Conservation (phyloP, 768 basidiomycete species). For the Rhodotorula graminis region DNA sequence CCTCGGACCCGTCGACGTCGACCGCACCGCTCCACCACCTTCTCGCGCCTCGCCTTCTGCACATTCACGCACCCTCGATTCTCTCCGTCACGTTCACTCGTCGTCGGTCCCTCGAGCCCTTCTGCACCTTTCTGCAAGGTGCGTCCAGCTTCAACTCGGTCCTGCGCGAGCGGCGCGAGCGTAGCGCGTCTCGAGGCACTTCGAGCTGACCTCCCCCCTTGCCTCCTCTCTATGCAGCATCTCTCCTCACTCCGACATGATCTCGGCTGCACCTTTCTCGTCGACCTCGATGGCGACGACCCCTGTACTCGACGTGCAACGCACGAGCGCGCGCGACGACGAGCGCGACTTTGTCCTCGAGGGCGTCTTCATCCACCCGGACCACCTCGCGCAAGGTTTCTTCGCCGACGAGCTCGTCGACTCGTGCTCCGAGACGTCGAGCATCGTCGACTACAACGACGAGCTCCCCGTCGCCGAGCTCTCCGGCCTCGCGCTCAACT, state of each 20-base stretch:
- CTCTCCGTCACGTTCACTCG: constrained; percentile 13
- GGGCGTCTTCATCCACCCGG: constrained; percentile 31
- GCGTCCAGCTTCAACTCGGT: neutral
- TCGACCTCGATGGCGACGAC: neutral
- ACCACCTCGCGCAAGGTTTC: constrained; percentile 23
- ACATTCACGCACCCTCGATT: constrained; percentile 9
- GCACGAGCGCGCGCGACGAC: neutral
- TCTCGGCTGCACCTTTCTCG: neutral
- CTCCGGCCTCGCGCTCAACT: constrained; percentile 10
- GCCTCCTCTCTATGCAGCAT: neutral
- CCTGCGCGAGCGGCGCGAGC: too few species aligned
- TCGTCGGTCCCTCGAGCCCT: neutral
- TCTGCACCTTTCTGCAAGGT: neutral
- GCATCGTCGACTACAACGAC: constrained; percentile 23
- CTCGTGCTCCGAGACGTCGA: constrained; percentile 15
- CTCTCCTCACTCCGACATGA: too few species aligned
- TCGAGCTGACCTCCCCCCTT: neutral
- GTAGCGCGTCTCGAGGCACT: too few species aligned
- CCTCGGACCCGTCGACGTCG: too few species aligned
- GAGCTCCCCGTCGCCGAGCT: neutral
- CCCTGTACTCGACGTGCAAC: neutral
- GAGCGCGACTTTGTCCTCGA: constrained; percentile 3
- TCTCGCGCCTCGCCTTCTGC: neutral
- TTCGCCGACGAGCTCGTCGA: constrained; percentile 25
- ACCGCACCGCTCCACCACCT: neutral